phyloP scores from a whole-genome alignment of 306 rosid genomes.

The Lathyrus sativus region DNA sequence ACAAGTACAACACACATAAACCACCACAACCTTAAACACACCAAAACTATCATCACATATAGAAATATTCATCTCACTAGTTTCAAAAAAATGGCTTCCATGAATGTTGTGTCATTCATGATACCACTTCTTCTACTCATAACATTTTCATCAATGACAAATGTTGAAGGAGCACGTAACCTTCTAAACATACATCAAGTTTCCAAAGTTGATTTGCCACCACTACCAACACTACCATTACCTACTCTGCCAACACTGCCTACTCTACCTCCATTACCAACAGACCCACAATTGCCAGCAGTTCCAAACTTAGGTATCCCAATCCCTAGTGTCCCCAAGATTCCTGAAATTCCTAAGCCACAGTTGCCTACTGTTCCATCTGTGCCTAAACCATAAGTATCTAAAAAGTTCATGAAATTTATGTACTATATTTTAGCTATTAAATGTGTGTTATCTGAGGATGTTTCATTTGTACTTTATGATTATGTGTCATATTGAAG shows the following conservation, averaged over 20 bases:
- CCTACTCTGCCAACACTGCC: not conserved
- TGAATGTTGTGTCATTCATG: conserved; percentile 30
- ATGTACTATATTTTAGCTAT: not conserved
- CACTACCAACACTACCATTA: conserved; percentile 23
- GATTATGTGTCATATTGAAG: conserved; percentile 15
- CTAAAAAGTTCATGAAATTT: conserved; percentile 8
- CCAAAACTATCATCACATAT: conserved; percentile 10
- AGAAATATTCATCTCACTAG: conserved; percentile 1
- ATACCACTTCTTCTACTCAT: conserved; percentile 40
- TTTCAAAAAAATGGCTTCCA: conserved; percentile 43
- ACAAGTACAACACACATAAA: not conserved
- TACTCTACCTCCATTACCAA: not conserved
- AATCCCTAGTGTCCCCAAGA: not conserved
- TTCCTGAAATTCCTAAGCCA: conserved; percentile 7
- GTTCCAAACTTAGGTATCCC: conserved; percentile 1
- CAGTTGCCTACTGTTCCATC: conserved; percentile 3
- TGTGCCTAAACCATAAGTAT: conserved; percentile 23
- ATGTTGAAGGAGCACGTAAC: conserved; percentile 46
- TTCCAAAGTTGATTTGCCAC: conserved; percentile 38
- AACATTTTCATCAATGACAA: conserved; percentile 36
- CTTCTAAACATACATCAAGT: conserved; percentile 24
- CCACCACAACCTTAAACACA: conserved; percentile 14
- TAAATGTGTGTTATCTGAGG: not conserved
- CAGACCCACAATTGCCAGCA: conserved; percentile 6
- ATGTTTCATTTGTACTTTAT: conserved; percentile 30